These are phyloP conservation scores for Candolleomyces aberdarensis DNA, from an alignment of 768 basidiomycete species.

Conservation along the genomic window DNA sequence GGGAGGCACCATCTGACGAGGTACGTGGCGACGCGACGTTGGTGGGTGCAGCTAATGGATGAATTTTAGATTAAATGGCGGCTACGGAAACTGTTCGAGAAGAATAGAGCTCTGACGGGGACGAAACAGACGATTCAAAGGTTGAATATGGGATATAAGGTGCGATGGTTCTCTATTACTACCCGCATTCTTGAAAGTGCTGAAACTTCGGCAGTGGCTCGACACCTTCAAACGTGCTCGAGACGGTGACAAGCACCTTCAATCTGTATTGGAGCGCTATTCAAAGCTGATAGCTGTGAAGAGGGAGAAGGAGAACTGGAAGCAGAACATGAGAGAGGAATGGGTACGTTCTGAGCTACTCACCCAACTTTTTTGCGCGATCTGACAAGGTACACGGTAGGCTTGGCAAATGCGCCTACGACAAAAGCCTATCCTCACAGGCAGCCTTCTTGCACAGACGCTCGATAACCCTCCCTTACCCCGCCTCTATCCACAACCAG, in stretches of 20 bases:
- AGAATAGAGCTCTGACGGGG: constrained; percentile 51
- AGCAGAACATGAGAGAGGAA: constrained; percentile 44
- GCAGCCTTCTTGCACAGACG: constrained; percentile 63
- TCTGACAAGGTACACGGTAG: constrained; percentile 26
- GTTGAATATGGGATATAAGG: constrained; percentile 56
- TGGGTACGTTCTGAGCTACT: constrained; percentile 38
- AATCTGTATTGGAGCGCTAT: constrained; percentile 53
- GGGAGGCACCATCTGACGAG: constrained; percentile 49
- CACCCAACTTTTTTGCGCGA: background rate
- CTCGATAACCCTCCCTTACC: constrained; percentile 70
- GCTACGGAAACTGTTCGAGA: constrained; percentile 51
- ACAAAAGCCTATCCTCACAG: constrained; percentile 68
- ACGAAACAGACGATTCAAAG: constrained; percentile 43
- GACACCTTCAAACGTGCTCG: constrained; percentile 53
- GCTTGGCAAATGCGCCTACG: constrained; percentile 53
- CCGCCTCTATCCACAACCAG: constrained; percentile 76
- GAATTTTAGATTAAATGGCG: constrained; percentile 52
- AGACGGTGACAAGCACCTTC: constrained; percentile 46
- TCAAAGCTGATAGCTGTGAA: constrained; percentile 52
- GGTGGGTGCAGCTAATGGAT: background rate
- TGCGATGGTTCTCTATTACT: constrained; percentile 23
- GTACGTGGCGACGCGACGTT: constrained; percentile 32
- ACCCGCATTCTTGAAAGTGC: background rate
- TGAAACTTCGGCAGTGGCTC: constrained; percentile 46
- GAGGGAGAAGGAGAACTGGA: constrained; percentile 47